Base-by-base conservation (phyloP, 306 rosid species). In the Quercus berberidifolia region DNA sequence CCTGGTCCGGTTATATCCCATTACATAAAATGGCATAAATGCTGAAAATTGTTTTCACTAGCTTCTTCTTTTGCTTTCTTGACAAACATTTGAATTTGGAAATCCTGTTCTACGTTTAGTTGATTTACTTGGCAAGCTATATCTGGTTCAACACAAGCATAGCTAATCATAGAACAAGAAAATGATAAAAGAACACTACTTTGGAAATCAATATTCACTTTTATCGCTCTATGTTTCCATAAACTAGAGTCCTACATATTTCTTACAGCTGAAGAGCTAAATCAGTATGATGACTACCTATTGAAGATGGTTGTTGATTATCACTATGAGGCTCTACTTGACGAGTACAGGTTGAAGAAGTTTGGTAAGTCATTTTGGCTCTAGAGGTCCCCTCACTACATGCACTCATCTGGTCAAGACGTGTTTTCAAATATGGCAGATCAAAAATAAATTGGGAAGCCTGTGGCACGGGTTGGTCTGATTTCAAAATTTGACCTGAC, bases 351-450 rank as follows among this genome's bases (percentile, higher is more conserved):
- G 11, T 31, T 5, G 78, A 78, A 30, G 13, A 26, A 55, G 72
- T 59, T 70, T 72, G 38, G 35, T 69, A 28, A 17, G 69, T 84
- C 57, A 57, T 41, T 64, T 55, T 26, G 43, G 64, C 30, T 25
- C 58, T 56, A 65, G 79, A 64, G 4, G 74, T 69, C n/a, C 26
- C 59, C 30, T 58, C 79, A 21, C 33, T 71, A 64, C 67, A 41
- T 4, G 74, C 79, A 69, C 74, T 86, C 35, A 76, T 77, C 72
- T 79, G 83, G 80, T 76, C 81, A 75, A 88, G 83, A 30, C 80
- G 85, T 52, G 84, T 78, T 84, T 69, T 88, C 83, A 83, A 75
- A 81, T 79, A 82, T 73, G 89, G 87, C 51, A 79, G 82, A 78
- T 79, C 82, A 76, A 78, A 84, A 62, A 78, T 74, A 83, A 83